These are phyloP conservation scores for Spathaspora sp. DNA, from an alignment of 1,139 yeast genomes.

Conservation along the genomic window DNA sequence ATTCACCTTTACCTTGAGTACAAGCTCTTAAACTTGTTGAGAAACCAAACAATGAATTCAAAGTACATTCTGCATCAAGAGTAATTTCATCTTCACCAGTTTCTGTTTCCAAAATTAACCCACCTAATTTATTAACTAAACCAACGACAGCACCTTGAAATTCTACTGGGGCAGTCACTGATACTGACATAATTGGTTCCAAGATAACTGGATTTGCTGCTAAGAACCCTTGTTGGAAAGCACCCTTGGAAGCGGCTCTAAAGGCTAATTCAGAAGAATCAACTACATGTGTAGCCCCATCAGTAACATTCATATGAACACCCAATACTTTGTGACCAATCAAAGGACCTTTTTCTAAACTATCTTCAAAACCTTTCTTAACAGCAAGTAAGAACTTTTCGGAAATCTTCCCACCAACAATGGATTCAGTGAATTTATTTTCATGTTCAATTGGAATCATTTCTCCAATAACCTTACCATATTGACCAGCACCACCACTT, in stretches of 20 bases:
- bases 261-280: constrained; percentile 96
- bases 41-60: constrained; percentile 94
- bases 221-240: constrained; percentile 88
- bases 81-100: constrained; percentile 95
- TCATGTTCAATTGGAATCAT: constrained; percentile 64
- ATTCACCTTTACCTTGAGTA: constrained; percentile 99
- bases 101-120: constrained; percentile 90
- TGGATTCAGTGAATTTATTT: constrained; percentile 78
- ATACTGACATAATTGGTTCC: constrained; percentile 95
- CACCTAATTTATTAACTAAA: constrained; percentile 85
- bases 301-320: constrained; percentile 88
- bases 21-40: constrained; percentile 94
- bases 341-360: constrained; percentile 94
- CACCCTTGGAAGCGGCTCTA: constrained; percentile 88
- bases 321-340: constrained; percentile 94
- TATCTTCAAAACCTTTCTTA: constrained; percentile 93
- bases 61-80: constrained; percentile 89
- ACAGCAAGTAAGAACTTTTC: constrained; percentile 95
- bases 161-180: constrained; percentile 92
- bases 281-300: constrained; percentile 97
- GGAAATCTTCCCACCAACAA: constrained; percentile 96
- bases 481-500: constrained; percentile 99
- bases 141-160: constrained; percentile 95
- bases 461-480: constrained; percentile 92
- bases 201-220: constrained; percentile 82